Evolutionary conservation across 805 yeast genomes (phyloP).

Genomic region (Candida ficus): DNA sequence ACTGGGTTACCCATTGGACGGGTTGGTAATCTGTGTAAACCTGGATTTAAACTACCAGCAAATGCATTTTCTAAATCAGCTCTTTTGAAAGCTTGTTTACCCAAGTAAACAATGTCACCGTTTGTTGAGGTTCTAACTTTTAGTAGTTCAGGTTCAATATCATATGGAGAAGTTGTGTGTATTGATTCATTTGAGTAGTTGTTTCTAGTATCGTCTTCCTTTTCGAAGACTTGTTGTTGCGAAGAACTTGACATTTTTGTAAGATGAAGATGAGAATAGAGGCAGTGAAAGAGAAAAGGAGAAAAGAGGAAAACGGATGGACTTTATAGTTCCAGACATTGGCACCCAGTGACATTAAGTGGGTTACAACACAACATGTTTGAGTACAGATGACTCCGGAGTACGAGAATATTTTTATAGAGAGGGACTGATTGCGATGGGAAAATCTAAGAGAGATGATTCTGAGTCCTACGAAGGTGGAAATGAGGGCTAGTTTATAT

Average conservation of each 20-base stretch:
- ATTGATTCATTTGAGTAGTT: conserved; percentile 12
- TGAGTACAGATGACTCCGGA: too few species aligned
- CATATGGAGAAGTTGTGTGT: not conserved
- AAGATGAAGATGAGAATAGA: too few species aligned
- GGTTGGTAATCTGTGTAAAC: conserved; percentile 38
- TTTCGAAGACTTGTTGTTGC: conserved; percentile 18
- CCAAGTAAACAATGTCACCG: conserved; percentile 35
- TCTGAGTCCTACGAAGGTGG: too few species aligned
- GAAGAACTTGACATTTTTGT: not conserved
- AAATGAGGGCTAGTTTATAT: too few species aligned
- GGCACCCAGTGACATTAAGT: too few species aligned
- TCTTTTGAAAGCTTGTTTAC: conserved; percentile 38
- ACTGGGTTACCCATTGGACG: conserved; percentile 68
- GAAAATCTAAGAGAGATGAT: too few species aligned
- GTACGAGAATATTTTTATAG: too few species aligned
- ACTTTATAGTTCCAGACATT: too few species aligned
- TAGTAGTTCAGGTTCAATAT: conserved; percentile 11
- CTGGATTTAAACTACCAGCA: conserved; percentile 50
- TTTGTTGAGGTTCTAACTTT: conserved; percentile 25
- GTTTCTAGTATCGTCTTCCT: conserved; percentile 8
- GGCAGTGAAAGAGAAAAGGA: too few species aligned
- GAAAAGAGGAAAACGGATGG: too few species aligned
- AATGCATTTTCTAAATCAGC: conserved; percentile 58
- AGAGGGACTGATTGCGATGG: too few species aligned
- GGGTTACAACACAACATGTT: too few species aligned